Evolutionary conservation across 164 flowering plant genomes (phyloP), one percentile per base, ranked within the genome.

Genomic region (Akebia trifoliata): DNA sequence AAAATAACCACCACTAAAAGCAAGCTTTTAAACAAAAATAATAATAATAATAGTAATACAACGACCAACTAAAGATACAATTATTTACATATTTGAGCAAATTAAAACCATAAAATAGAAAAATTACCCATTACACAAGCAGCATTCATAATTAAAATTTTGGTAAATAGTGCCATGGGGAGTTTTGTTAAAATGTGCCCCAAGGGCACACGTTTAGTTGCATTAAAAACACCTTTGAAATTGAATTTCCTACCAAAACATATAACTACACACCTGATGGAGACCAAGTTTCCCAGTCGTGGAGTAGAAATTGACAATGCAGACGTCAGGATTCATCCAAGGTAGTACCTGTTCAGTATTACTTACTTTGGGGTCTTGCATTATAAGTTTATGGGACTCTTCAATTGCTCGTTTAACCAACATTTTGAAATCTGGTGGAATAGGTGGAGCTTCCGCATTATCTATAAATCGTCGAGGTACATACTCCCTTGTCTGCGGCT

Each of bases 281-380:
- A 91, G 88, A 54, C 97, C 97, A 21, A 88, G 87, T 45, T 68
- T 58, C 28, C 96, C 96, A 52, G 35, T 76, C 15, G 59, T 35
- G 2, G 81, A 14, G 57, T 91, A 91, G 56, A 82, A 91, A 59
- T 91, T 91, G 48, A 84, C 81, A 51, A 88, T 76, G 69, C 97
- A 91, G 48, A 91, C 64, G 54, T 83, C 69, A 4, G 96, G 88
- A 12, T 76, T 44, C 84, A 88, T 78, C 15, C 44, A 11, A 4
- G 96, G 95, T 42, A 88, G 72, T 15, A 61, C 29, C 1, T 60
- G 21, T 56, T 77, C 81, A 0, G 49, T 73, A 50, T 65, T 52
- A 7, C 26, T 46, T 34, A 18, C 47, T 38, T 50, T 56, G 2
- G 4, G 6, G 6, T 59, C 35, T 49, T 65, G 54, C 39, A 36